These are phyloP conservation scores for Mycena kentingensis DNA, from an alignment of 768 basidiomycete species.

Conservation along the genomic window DNA sequence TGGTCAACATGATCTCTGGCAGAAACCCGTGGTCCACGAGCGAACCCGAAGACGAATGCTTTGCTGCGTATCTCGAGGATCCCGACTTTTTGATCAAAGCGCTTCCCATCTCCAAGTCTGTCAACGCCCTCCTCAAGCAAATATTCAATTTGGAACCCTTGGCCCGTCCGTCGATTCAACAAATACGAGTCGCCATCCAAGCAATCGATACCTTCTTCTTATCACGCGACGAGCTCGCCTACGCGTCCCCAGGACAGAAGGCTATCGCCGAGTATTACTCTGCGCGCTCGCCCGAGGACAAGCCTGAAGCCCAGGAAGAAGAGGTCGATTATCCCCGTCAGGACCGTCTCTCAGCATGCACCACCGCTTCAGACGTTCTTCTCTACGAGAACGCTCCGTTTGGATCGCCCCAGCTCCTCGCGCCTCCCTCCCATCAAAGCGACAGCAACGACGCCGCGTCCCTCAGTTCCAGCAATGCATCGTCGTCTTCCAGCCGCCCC, in stretches of 20 bases:
- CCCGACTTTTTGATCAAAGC: conserved; percentile 63
- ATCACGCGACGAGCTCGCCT: conserved; percentile 47
- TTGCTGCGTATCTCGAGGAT: conserved; percentile 62
- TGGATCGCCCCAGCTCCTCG: conserved; percentile 29
- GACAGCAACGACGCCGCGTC: conserved; percentile 20
- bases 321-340: conserved; percentile 4
- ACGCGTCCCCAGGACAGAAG: conserved; percentile 25
- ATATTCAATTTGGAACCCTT: conserved; percentile 71
- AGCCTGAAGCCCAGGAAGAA: conserved; percentile 7
- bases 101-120: conserved; percentile 71
- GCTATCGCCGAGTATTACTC: conserved; percentile 27
- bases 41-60: conserved; percentile 65
- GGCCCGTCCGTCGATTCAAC: conserved; percentile 60
- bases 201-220: conserved; percentile 63
- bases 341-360: conserved; percentile 18
- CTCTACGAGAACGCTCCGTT: conserved; percentile 36
- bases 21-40: conserved; percentile 80
- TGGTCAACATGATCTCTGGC: conserved; percentile 80
- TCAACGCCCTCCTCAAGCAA: conserved; percentile 66
- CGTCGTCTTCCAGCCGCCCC: too few relatives aligned
- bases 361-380: conserved; percentile 40
- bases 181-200: conserved; percentile 59
- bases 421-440: conserved; percentile 10
- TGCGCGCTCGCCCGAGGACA: conserved; percentile 3
- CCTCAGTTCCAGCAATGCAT: conserved; percentile 17